Base-by-base conservation (phyloP, 495 filamentous ascomycete species). In the Podospora pseudopauciseta region DNA sequence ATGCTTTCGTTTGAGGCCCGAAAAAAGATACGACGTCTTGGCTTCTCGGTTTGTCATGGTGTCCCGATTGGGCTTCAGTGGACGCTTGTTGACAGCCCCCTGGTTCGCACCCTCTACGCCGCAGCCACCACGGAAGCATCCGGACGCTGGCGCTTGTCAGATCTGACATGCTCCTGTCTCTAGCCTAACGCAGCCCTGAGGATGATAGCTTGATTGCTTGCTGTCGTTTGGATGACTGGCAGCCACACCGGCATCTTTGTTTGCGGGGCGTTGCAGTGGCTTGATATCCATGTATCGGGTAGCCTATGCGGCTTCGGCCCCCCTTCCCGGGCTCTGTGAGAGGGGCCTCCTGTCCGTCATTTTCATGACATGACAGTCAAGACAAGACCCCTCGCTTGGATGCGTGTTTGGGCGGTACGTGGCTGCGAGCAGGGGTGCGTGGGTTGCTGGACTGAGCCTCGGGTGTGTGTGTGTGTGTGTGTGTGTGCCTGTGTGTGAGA, bases 331-430 rank as follows among this genome's bases (percentile, higher is more conserved):
- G 19, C 63, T 61, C 63, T 58, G 61, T 44, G 19, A 60, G 62
- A 65, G 62, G 67, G 67, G 54, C 59, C 28, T 39, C 54, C 55
- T 68, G 67, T 56, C 67, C 67, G 63, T 65, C 67, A 68, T 65
- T 27, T n/a, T n/a, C 26, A 59, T 70, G 68, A 70, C 26, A 59
- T 70, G 68, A 70, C 68, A 70, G 59, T 67, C 65, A 64, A 70
- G 64, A 70, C 68, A 62, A 62, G 23, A 32, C 26, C 23, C 3
- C 59, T 61, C 59, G 59, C 59, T 18, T 61, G 59, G 27, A 61
- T 61, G 59, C 59, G 59, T 27, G 59, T 32, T 18, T 13, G 30
- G 59, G 59, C 9, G 19, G 56, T 58, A 5, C 56, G 23, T 20
- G 56, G 39, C 39, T 49, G 39, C 39, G 39, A 49, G 39, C 9